Evolutionary conservation across 192 early-diverging fungal genomes (phyloP).

Genomic region (Anaeromyces robustus): DNA sequence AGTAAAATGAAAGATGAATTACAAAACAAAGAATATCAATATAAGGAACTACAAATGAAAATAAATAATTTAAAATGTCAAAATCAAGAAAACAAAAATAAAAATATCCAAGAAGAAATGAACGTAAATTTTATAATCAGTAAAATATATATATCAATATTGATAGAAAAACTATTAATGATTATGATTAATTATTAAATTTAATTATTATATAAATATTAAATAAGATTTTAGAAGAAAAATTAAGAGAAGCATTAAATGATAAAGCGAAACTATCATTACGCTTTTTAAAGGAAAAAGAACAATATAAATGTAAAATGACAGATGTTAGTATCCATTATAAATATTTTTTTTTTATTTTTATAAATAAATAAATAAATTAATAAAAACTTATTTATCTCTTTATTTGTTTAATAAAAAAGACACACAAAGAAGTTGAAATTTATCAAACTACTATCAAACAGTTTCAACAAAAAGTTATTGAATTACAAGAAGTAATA

Average conservation of each 20-base stretch:
- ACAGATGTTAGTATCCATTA: not conserved
- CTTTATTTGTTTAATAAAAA: not conserved
- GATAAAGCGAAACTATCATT: not conserved
- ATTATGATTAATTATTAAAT: not conserved
- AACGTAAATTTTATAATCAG: no score
- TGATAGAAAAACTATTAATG: not conserved
- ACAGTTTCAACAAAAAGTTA: not conserved
- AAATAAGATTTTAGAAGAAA: not conserved
- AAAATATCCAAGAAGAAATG: not conserved
- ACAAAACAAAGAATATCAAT: not conserved
- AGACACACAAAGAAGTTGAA: not conserved
- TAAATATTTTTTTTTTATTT: no score
- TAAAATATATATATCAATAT: no score
- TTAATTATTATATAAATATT: no score
- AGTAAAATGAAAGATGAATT: not conserved
- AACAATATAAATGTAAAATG: not conserved
- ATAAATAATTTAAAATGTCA: not conserved
- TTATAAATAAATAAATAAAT: no score
- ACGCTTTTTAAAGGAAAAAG: not conserved
- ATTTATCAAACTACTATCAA: not conserved
- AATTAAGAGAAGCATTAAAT: not conserved
- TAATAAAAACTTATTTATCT: no score
- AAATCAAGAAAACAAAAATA: not conserved
- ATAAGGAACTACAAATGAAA: not conserved
- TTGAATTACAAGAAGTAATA: not conserved